These are phyloP conservation scores for Colletotrichum kahawae DNA, from an alignment of 2,329 filamentous ascomycete genomes.

Conservation along the genomic window DNA sequence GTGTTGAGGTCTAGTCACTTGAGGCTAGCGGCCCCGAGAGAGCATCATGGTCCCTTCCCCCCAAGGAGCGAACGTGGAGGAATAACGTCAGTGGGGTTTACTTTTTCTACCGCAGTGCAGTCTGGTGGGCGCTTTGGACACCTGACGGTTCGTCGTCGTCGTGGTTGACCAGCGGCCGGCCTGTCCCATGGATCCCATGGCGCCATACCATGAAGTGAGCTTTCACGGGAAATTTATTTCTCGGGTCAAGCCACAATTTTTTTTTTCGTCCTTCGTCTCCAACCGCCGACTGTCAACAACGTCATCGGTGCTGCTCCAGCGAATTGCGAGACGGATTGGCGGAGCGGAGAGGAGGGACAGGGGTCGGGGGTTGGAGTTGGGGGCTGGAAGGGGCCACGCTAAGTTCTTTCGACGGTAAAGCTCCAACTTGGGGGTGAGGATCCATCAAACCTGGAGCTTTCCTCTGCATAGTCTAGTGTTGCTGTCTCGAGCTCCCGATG, in stretches of 20 bases:
- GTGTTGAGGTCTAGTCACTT: background rate
- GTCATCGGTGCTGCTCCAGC: background rate
- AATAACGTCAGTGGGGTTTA: constrained; percentile 10
- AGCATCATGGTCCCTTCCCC: background rate
- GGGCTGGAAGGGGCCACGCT: background rate
- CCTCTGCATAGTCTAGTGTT: background rate
- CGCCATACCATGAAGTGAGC: background rate
- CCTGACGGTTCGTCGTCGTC: background rate
- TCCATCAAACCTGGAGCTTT: background rate
- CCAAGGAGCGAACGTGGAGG: background rate
- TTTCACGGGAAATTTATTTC: background rate
- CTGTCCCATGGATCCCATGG: background rate
- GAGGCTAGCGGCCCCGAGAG: background rate
- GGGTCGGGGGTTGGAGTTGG: background rate
- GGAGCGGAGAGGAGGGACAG: background rate
- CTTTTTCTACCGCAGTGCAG: background rate
- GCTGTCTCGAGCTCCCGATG: background rate
- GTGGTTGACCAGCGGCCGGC: background rate
- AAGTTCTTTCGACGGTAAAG: background rate
- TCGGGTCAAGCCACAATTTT: background rate
- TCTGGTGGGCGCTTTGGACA: background rate
- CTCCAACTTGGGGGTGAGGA: background rate
- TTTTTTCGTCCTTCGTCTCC: background rate
- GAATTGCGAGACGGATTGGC: background rate
- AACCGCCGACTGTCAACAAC: background rate